Base-by-base conservation (phyloP, 371 early-diverging fungal species). In the Mortierella sp. region DNA sequence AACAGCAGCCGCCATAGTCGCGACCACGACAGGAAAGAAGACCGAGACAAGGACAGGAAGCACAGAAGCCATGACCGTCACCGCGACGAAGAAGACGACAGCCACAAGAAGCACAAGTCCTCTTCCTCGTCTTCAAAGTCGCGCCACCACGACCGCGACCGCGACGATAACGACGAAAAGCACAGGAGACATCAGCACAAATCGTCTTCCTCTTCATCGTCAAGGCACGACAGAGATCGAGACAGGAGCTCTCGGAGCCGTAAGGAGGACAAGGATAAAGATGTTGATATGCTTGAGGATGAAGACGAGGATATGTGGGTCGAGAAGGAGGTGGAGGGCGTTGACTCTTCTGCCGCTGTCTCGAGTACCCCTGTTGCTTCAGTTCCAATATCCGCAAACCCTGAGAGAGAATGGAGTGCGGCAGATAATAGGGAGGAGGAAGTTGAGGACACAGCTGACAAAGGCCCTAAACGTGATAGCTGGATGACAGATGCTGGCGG, bases 301-400 rank as follows among this genome's bases (percentile, higher is more conserved):
- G 87, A 82, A 24, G 87, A 82, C 11, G 87, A 87, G 9, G 80
- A 77, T 37, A 83, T 87, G 87, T 87, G 87, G 87, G 87, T 87
- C 43, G 87, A 87, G 40, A 87, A 82, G 71, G 80, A 83, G 19
- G 46, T 78, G 50, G 43, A 78, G 13, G 79, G 55, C 8, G 71
- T 79, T n/a, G 76, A 73, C 57, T 37, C 69, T 48, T 31, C 70
- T 2, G 24, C 69, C 5, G 69, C 79, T 24, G 14, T 67, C 16
- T 64, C 48, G 9, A 14, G 48, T 10, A 67, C 31, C 11, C 50
- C 69, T 19, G n/a, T 40, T 9, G 40, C 11, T 19, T 13, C 61
- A 16, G n/a, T 21, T 8, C 46, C 72, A 24, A 14, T 59, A 14
- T 37, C 72, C 16, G 43, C 40, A 57, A 61, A 14, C 0, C 26